Evolutionary conservation across 2,329 filamentous ascomycete species (phyloP).

Genomic region (Xylariaceae sp.): DNA sequence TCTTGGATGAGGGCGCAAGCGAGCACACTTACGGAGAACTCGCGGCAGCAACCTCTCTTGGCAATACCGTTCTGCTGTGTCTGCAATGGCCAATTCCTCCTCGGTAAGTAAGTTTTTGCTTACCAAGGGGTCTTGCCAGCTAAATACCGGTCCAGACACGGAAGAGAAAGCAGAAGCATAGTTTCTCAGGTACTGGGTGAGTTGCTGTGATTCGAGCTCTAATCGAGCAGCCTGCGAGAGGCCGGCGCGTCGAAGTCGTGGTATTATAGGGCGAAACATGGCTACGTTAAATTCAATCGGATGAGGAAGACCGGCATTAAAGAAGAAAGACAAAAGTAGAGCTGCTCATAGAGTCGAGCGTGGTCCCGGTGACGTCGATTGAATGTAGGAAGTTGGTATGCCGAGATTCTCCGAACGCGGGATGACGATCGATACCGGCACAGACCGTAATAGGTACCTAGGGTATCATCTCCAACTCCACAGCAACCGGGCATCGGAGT

Average conservation of each 20-base stretch:
- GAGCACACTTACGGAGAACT: slow-evolving; percentile 65
- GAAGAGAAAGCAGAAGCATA: slow-evolving; percentile 35
- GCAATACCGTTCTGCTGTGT: slow-evolving; percentile 90
- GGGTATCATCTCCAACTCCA: not conserved
- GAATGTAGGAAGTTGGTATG: not conserved
- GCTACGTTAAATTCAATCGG: slow-evolving; percentile 6
- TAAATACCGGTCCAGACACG: slow-evolving; percentile 50
- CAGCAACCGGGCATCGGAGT: slow-evolving; percentile 7
- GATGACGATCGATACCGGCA: not conserved
- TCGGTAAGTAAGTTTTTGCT: slow-evolving; percentile 75
- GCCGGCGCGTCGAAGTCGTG: slow-evolving; percentile 18
- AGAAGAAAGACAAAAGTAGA: too few species aligned
- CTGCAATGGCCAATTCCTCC: slow-evolving; percentile 83
- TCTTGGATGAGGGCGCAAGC: not conserved
- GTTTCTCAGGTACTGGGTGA: slow-evolving; percentile 16
- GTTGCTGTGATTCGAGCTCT: slow-evolving; percentile 15
- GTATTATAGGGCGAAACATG: slow-evolving; percentile 29
- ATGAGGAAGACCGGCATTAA: not conserved
- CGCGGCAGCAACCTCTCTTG: slow-evolving; percentile 83
- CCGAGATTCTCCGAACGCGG: slow-evolving; percentile 6
- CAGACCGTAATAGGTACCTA: too few species aligned
- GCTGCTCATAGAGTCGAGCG: not conserved
- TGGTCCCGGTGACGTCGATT: not conserved
- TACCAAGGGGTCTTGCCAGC: slow-evolving; percentile 87
- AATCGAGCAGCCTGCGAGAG: slow-evolving; percentile 18